Evolutionary conservation across 192 early-diverging fungal genomes (phyloP).

Genomic region (Funneliformis geosporum): DNA sequence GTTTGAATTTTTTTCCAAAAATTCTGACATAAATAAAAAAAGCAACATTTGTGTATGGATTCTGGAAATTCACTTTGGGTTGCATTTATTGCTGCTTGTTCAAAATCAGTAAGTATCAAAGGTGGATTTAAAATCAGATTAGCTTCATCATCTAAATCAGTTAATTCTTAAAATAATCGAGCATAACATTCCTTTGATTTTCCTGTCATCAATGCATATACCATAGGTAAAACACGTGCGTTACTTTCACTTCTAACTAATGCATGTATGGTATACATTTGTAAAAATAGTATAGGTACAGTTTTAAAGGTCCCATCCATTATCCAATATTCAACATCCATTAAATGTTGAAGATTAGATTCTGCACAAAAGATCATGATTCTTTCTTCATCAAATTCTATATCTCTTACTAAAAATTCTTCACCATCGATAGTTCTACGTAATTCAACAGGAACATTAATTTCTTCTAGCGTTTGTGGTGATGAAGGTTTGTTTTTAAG

Average conservation of each 20-base stretch:
- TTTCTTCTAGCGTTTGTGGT: background rate
- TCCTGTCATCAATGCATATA: constrained; percentile 6
- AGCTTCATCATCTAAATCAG: background rate
- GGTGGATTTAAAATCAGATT: background rate
- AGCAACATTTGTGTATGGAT: too few species aligned
- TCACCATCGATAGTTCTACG: background rate
- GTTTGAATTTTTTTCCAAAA: too few species aligned
- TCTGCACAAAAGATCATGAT: background rate
- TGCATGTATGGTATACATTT: background rate
- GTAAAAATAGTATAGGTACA: background rate
- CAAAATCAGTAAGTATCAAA: background rate
- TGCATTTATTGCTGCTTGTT: background rate
- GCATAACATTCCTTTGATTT: constrained; percentile 5
- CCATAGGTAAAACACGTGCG: background rate
- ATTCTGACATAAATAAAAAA: too few species aligned
- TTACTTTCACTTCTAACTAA: background rate
- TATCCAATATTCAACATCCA: background rate
- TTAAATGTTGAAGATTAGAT: background rate
- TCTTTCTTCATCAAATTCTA: background rate
- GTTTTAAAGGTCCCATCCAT: background rate
- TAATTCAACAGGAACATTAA: background rate
- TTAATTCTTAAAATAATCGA: constrained; percentile 12
- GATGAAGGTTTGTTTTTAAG: too few species aligned
- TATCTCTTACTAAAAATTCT: background rate
- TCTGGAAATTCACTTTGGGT: background rate